A percentile compares a stretch with the other conserved stretches of the same genome.
Conservation (phyloP, 768 basidiomycete genomes). For the Roridomyces roridus region DNA sequence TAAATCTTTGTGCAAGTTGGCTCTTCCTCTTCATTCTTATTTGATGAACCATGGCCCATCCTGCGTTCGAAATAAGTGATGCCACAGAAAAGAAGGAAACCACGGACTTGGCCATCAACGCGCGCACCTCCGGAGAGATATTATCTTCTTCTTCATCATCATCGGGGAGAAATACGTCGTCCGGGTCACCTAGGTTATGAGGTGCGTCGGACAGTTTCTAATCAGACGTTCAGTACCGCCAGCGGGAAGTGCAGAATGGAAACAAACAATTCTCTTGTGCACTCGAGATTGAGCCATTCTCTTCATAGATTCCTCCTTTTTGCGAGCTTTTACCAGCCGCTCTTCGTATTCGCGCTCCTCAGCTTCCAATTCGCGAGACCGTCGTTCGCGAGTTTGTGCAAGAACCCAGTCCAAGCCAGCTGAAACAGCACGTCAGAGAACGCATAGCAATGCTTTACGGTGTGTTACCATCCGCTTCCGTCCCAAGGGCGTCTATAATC, state of each 20-base stretch:
- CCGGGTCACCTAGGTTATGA: constrained; percentile 50
- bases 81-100: not conserved
- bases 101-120: constrained; percentile 80
- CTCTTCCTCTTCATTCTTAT: constrained; percentile 43
- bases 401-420: constrained; percentile 79
- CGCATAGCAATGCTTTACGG: not conserved
- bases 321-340: constrained; percentile 62
- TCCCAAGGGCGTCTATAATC: constrained; percentile 51
- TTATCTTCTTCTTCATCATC: constrained; percentile 54
- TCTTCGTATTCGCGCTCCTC: constrained; percentile 71
- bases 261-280: constrained; percentile 63
- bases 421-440: not conserved
- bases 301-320: constrained; percentile 63
- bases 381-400: constrained; percentile 70
- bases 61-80: constrained; percentile 9
- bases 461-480: constrained; percentile 34
- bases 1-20: constrained; percentile 83
- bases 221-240: not conserved
- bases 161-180: constrained; percentile 79
- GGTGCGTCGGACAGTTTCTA: constrained; percentile 23
- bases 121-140: constrained; percentile 78
- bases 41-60: constrained; percentile 25
- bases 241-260: not conserved
- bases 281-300: constrained; percentile 62
- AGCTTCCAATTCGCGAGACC: constrained; percentile 69